phyloP scores from a whole-genome alignment of 2,329 filamentous ascomycete genomes.

The Blastomyces percursus region DNA sequence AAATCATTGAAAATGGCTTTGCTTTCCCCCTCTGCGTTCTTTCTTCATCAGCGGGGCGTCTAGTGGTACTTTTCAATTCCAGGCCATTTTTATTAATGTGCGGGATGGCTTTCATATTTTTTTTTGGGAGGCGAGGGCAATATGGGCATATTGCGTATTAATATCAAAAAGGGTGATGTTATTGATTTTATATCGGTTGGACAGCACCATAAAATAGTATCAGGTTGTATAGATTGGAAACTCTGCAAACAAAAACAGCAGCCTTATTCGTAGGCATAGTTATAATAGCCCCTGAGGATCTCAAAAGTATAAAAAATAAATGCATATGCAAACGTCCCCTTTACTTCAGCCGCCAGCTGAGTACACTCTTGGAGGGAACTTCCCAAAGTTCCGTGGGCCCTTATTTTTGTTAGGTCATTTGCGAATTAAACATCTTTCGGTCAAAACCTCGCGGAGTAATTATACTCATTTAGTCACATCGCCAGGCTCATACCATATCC shows the following conservation, averaged over 20 bases:
- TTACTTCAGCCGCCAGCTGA: not conserved
- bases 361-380: not conserved
- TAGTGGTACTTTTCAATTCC: not conserved
- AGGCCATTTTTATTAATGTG: not conserved
- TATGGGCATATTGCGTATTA: not conserved
- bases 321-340: not conserved
- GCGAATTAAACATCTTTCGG: not conserved
- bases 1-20: constrained; percentile 6
- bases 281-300: not conserved
- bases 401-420: not conserved
- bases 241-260: not conserved
- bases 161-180: not conserved
- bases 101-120: not conserved
- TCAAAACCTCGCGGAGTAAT: not conserved
- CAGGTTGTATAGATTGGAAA: not conserved
- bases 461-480: not conserved
- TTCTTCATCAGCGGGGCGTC: not conserved
- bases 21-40: not conserved
- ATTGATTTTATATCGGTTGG: not conserved
- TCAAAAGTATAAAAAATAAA: not conserved
- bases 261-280: not conserved
- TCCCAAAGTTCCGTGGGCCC: not conserved
- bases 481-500: not conserved
- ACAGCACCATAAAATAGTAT: not conserved
- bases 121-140: not conserved